Percentiles rank a stretch among this genome's conserved stretches.
phyloP scores from a whole-genome alignment of 306 rosid species.

The Alnus glutinosa region DNA sequence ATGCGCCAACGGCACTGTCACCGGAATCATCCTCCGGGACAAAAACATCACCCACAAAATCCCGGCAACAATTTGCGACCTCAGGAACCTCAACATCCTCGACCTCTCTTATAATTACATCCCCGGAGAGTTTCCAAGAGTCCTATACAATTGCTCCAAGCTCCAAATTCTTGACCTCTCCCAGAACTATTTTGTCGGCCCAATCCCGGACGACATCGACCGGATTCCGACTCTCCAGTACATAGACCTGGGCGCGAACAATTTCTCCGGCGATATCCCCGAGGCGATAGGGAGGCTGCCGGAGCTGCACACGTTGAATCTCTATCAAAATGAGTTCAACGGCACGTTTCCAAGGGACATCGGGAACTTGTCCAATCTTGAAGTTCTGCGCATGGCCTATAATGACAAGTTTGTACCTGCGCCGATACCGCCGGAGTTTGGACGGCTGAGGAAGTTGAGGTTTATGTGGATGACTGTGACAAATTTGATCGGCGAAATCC shows the following conservation, averaged over 20 bases:
- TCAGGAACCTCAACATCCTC: conserved; percentile 47
- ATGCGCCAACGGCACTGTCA: conserved; percentile 47
- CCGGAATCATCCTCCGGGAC: conserved; percentile 37
- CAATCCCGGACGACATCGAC: conserved; percentile 55
- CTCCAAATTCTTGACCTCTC: conserved; percentile 67
- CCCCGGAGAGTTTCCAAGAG: conserved; percentile 62
- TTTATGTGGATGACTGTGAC: conserved; percentile 37
- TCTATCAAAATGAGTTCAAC: conserved; percentile 46
- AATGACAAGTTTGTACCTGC: conserved; percentile 34
- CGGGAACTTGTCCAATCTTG: conserved; percentile 60
- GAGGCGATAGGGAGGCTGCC: conserved; percentile 48
- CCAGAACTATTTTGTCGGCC: conserved; percentile 53
- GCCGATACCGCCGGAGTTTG: conserved; percentile 56
- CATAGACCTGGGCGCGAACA: conserved; percentile 60
- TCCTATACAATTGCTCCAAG: conserved; percentile 63
- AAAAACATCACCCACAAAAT: conserved; percentile 41
- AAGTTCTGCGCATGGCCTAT: conserved; percentile 40
- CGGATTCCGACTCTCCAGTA: conserved; percentile 38
- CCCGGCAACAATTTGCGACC: conserved; percentile 56
- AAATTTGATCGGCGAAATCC: conserved; percentile 64
- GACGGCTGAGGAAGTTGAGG: conserved; percentile 51
- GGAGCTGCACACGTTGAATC: conserved; percentile 31
- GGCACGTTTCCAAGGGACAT: conserved; percentile 66
- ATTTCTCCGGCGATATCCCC: conserved; percentile 68
- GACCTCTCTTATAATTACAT: conserved; percentile 58